Evolutionary conservation across 192 early-diverging fungal genomes (phyloP), one percentile per base, ranked within the genome.

Genomic region (Spinellus fusiger): DNA sequence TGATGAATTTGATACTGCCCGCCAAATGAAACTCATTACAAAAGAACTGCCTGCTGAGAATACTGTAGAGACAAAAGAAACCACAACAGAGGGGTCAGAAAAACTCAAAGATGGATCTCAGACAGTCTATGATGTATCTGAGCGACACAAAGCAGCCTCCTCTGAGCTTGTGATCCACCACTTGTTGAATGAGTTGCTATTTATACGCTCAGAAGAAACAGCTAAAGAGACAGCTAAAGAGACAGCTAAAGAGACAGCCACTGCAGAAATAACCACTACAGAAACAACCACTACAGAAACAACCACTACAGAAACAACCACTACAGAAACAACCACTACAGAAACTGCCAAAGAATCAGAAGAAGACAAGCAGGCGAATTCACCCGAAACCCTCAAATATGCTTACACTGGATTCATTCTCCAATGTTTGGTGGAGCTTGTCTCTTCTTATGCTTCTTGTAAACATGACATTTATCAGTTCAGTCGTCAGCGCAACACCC

Each of bases 351-450:
- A 50, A 60, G 61, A 65, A 54, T 71, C 55, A 49, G 46, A 26
- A 5, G 59, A 50, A 52, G 18, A 32, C 22, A 9, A 44, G 2
- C 15, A 27, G 7, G 50, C 49, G 7, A 46, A 62, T 13, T 44
- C 34, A 9, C 56, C 57, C 31, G 61, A 63, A 1, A 69, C 64
- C 46, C 23, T 61, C 9, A 68, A 56, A 27, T 73, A 68, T 56
- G 71, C 70, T 1, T 84, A 83, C 44, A 80, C 89, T 37, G 80
- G 88, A 57, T 96, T 92, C 77, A 61, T 97, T 52, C 69, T 99
- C 61, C 93, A 94, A 65, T 84, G 84, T 49, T 71, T 97, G 25
- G 79, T 89, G 4, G 96, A 99, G 68, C 77, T 99, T 5, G 71
- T 93, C n/a, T 81, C 84, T 1, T 90, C 89, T 3, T 99, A 94